Base-by-base conservation (phyloP, 192 early-diverging fungal genomes). In the Coemansia erecta region DNA sequence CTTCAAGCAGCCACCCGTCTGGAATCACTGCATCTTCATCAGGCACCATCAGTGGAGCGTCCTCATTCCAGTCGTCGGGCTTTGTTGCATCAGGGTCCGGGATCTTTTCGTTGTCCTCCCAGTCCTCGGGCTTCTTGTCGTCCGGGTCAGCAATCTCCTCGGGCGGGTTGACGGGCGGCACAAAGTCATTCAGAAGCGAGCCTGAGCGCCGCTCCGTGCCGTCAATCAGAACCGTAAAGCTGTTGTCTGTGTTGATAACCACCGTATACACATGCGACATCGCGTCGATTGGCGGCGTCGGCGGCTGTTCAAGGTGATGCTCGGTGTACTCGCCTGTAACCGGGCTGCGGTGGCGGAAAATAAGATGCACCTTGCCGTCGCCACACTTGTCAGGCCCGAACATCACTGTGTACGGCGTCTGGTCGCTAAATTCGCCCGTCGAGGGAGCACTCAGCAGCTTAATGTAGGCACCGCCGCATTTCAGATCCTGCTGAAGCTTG, bases 301-400 rank as follows among this genome's bases (percentile, higher is more conserved):
- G 91, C 18, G 90, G 84, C 56, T 81, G 58, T 18, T 81, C 79
- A 62, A 93, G 67, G 68, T 94, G 93, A 72, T 96, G 93, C 81
- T 96, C 93, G 35, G 91, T 92, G 60, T 86, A 83, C 54, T 82
- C 81, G 8, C 89, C 89, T 12, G 90, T 90, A 40, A 80, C 64
- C 14, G 93, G 93, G 79, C 93, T 94, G 76, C 86, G 84, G 84
- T 96, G 93, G 22, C 91, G 83, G 85, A 92, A 92, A 67, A 96
- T 96, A 46, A 96, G 87, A 75, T 96, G 94, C 23, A 96, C 85
- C 61, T 93, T 94, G 86, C 93, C 93, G 43, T 89, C 91, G 31
- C 91, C 94, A 73, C 94, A 96, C 64, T 87, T 87, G 81, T 96
- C 94, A 13, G 94, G 94, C 35, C 94, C 94, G 78, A 96, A 96